These are phyloP conservation scores for Periglandula ipomoeae DNA, from an alignment of 2,329 filamentous ascomycete species.

Conservation along the genomic window DNA sequence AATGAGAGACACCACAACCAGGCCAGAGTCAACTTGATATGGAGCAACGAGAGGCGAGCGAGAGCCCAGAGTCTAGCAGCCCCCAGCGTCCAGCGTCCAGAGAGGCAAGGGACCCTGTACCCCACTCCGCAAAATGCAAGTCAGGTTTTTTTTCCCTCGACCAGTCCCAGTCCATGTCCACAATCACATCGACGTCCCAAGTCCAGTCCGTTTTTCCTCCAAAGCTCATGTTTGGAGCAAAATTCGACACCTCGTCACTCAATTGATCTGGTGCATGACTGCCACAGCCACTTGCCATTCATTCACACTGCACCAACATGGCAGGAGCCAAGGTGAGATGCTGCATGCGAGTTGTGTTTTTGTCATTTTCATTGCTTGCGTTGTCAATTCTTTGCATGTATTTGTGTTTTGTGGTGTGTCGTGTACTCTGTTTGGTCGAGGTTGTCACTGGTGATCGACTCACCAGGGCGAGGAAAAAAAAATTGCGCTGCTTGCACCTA, in stretches of 20 bases:
- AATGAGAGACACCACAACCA: too few relatives aligned
- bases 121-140: conserved; percentile 1
- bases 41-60: too few relatives aligned
- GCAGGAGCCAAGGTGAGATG: conserved; percentile 13
- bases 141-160: conserved; percentile 1
- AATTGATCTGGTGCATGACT: conserved; percentile 2
- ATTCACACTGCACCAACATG: conserved; percentile 9
- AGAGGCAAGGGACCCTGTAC: not conserved
- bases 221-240: not conserved
- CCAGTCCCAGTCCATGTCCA: not conserved
- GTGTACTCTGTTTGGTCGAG: not conserved
- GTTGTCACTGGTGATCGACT: conserved; percentile 4
- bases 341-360: not conserved
- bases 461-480: not conserved
- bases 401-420: not conserved
- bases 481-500: not conserved
- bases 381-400: not conserved
- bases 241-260: not conserved
- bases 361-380: not conserved
- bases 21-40: too few relatives aligned
- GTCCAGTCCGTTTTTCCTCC: not conserved
- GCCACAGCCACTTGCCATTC: conserved; percentile 1
- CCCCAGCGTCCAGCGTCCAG: not conserved
- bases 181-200: too few relatives aligned
- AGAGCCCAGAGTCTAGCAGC: too few relatives aligned